Conservation (phyloP, 2,329 filamentous ascomycete genomes). For the Ophiostoma fasciatum region DNA sequence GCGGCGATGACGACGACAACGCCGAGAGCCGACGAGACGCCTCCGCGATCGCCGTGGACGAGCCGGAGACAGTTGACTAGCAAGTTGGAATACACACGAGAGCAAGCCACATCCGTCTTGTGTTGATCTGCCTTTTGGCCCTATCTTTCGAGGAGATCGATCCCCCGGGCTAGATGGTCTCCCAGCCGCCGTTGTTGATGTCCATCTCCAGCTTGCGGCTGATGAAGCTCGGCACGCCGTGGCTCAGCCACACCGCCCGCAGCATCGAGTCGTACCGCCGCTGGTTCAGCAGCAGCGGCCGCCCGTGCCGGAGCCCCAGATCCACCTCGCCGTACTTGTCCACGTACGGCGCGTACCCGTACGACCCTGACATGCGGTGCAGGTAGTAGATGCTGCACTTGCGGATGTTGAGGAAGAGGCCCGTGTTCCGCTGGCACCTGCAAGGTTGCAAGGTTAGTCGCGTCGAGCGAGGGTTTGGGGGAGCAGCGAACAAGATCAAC, state of each 20-base stretch:
- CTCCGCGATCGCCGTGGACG: no score
- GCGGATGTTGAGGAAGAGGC: conserved; percentile 91
- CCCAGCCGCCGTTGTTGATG: conserved; percentile 96
- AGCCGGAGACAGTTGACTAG: no score
- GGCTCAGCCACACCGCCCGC: conserved; percentile 71
- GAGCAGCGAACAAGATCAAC: no score
- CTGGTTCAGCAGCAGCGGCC: conserved; percentile 86
- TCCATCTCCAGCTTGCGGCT: conserved; percentile 83
- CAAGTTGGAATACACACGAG: neutral
- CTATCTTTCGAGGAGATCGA: no score
- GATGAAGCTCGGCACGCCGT: conserved; percentile 79
- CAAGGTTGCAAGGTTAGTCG: no score
- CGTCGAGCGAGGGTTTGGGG: no score
- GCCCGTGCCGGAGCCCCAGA: conserved; percentile 70
- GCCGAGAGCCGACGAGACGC: no score
- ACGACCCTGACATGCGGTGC: conserved; percentile 69
- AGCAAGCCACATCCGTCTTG: neutral
- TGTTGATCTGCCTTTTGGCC: no score
- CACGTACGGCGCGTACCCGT: conserved; percentile 78
- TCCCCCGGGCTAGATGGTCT: conserved; percentile 55
- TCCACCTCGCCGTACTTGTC: conserved; percentile 95
- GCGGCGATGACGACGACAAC: neutral
- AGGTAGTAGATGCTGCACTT: conserved; percentile 89
- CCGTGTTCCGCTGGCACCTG: conserved; percentile 67
- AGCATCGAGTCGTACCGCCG: conserved; percentile 83